phyloP scores from a whole-genome alignment of 352 stramenopile genomes.

The Phytophthora boehmeriae region DNA sequence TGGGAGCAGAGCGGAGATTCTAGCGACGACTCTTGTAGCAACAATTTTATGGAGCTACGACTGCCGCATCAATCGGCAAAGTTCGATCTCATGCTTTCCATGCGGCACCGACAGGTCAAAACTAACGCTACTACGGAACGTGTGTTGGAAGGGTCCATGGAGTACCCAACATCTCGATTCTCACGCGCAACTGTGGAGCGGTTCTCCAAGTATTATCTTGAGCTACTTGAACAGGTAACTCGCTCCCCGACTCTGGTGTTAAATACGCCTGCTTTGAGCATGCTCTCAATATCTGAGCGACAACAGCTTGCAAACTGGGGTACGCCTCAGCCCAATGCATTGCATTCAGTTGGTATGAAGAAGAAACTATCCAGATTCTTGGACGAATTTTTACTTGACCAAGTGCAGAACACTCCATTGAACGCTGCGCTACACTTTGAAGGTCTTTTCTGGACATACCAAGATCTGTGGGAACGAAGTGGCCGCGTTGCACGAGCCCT shows the following conservation, averaged over 20 bases:
- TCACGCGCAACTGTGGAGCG: slow-evolving; percentile 37
- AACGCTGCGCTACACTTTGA: slow-evolving; percentile 48
- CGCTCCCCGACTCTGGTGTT: slow-evolving; percentile 14
- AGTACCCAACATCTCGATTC: slow-evolving; percentile 47
- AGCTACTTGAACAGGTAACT: slow-evolving; percentile 41
- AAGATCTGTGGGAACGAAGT: slow-evolving; percentile 40
- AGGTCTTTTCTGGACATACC: slow-evolving; percentile 44
- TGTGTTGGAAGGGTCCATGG: slow-evolving; percentile 53
- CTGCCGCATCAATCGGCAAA: slow-evolving; percentile 46
- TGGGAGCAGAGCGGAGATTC: slow-evolving; percentile 35
- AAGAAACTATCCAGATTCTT: slow-evolving; percentile 23
- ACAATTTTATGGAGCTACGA: slow-evolving; percentile 26
- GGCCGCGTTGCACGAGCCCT: slow-evolving; percentile 28
- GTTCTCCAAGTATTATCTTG: slow-evolving; percentile 48
- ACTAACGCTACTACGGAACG: slow-evolving; percentile 5
- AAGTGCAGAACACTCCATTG: slow-evolving; percentile 38
- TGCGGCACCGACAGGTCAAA: slow-evolving; percentile 35
- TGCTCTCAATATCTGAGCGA: slow-evolving; percentile 39
- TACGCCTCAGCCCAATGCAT: slow-evolving; percentile 4
- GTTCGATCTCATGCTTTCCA: slow-evolving; percentile 73
- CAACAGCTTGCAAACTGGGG: slow-evolving; percentile 41
- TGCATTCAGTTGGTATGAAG: not conserved
- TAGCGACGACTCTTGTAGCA: not conserved
- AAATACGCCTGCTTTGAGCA: slow-evolving; percentile 29
- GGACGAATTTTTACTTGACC: slow-evolving; percentile 38